Evolutionary conservation across 352 stramenopile species (phyloP).

Genomic region (Globisporangium iwayamae): DNA sequence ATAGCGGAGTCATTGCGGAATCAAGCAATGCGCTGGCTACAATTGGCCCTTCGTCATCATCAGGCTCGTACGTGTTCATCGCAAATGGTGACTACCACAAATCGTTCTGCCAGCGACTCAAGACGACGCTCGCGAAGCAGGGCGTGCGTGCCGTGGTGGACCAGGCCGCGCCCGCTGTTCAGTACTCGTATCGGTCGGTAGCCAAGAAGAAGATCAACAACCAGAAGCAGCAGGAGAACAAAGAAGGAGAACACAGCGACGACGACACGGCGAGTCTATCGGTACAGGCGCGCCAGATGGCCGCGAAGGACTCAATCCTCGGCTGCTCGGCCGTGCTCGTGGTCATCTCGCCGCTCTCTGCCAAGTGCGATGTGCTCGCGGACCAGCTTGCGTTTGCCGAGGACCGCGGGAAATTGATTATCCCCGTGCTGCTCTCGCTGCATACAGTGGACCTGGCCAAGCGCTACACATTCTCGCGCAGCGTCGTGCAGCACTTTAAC

Average conservation of each 20-base stretch:
- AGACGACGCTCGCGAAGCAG: slow-evolving; percentile 53
- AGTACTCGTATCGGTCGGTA: slow-evolving; percentile 30
- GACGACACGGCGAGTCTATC: slow-evolving; percentile 19
- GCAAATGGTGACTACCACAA: slow-evolving; percentile 70
- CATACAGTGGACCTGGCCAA: slow-evolving; percentile 72
- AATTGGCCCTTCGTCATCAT: neutral
- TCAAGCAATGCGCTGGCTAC: neutral
- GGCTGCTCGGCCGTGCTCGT: slow-evolving; percentile 65
- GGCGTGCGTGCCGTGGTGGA: slow-evolving; percentile 60
- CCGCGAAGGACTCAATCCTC: slow-evolving; percentile 72
- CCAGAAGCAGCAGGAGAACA: neutral
- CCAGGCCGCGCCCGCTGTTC: slow-evolving; percentile 40
- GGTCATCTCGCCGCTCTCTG: slow-evolving; percentile 63
- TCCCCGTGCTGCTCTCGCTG: slow-evolving; percentile 71
- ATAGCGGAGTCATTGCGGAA: neutral
- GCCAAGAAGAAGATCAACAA: slow-evolving; percentile 14
- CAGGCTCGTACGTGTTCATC: slow-evolving; percentile 60
- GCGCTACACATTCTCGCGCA: slow-evolving; percentile 78
- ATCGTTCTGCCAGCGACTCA: slow-evolving; percentile 55
- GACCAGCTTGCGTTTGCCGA: slow-evolving; percentile 83
- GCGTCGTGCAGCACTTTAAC: slow-evolving; percentile 77
- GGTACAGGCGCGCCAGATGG: slow-evolving; percentile 60
- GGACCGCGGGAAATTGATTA: slow-evolving; percentile 66
- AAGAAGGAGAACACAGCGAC: neutral
- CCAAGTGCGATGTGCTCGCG: slow-evolving; percentile 61